These are phyloP conservation scores for Rhizophagus clarus DNA, from an alignment of 192 early-diverging fungal species.

Conservation along the genomic window DNA sequence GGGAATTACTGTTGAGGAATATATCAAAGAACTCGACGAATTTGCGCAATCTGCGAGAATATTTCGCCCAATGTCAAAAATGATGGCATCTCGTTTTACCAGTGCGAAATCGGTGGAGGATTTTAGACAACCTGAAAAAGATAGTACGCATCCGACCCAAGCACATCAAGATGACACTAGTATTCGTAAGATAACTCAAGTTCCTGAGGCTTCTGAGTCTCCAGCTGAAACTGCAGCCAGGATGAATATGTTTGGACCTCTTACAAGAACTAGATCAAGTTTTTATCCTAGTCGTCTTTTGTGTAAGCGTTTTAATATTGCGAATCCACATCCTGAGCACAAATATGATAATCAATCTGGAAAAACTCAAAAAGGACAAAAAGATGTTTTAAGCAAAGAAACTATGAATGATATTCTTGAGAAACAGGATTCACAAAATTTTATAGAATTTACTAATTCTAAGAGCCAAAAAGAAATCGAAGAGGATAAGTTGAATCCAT, in stretches of 20 bases:
- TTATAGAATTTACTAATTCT: background rate
- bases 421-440: constrained; percentile 23
- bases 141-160: constrained; percentile 23
- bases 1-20: constrained; percentile 47
- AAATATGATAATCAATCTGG: constrained; percentile 32
- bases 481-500: background rate
- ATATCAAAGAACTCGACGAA: constrained; percentile 65
- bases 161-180: background rate
- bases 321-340: constrained; percentile 71
- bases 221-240: constrained; percentile 54
- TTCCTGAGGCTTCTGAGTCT: constrained; percentile 18
- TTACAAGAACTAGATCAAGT: constrained; percentile 56
- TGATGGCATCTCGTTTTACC: constrained; percentile 77
- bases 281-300: constrained; percentile 71
- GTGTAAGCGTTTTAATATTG: constrained; percentile 79
- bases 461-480: constrained; percentile 24
- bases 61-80: constrained; percentile 66
- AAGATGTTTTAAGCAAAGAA: constrained; percentile 46
- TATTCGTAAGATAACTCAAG: background rate
- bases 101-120: constrained; percentile 43
- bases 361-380: constrained; percentile 42
- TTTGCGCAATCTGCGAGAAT: constrained; percentile 78
- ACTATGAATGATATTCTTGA: constrained; percentile 41
- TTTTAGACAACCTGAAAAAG: constrained; percentile 38
- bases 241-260: constrained; percentile 69